A percentile compares a stretch with the other conserved stretches of the same genome.
These are phyloP conservation scores for Lyophyllum decastes DNA, from an alignment of 768 basidiomycete species.

Conservation along the genomic window DNA sequence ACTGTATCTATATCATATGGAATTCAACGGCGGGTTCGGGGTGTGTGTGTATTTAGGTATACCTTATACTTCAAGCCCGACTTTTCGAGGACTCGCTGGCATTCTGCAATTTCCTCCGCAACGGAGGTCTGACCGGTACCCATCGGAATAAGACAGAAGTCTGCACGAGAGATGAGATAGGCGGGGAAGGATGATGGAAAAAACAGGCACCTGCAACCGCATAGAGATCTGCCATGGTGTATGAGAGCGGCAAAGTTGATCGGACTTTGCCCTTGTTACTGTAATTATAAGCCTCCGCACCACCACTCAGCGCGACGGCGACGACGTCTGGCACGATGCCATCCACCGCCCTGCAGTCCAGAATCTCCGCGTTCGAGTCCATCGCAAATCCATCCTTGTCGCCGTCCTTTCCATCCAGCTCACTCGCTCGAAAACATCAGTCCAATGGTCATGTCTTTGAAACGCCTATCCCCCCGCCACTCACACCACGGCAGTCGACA, in stretches of 20 bases:
- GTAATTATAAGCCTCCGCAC: neutral
- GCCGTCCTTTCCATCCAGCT: slow-evolving; percentile 16
- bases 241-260: neutral
- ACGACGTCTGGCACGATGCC: slow-evolving; percentile 31
- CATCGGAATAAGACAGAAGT: slow-evolving; percentile 89
- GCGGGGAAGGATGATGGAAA: neutral
- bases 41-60: neutral
- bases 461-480: slow-evolving; percentile 45
- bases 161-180: slow-evolving; percentile 34
- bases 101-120: slow-evolving; percentile 78
- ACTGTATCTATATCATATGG: slow-evolving; percentile 62
- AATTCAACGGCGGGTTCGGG: neutral
- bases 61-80: slow-evolving; percentile 85
- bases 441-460: slow-evolving; percentile 40
- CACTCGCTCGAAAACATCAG: slow-evolving; percentile 14
- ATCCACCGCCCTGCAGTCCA: slow-evolving; percentile 51
- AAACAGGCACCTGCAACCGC: slow-evolving; percentile 65
- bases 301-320: neutral
- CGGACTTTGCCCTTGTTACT: slow-evolving; percentile 10
- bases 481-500: slow-evolving; percentile 44
- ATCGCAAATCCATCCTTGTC: slow-evolving; percentile 33
- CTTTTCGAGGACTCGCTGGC: slow-evolving; percentile 79
- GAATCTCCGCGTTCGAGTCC: slow-evolving; percentile 68
- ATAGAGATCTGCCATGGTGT: slow-evolving; percentile 56
- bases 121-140: slow-evolving; percentile 78